phyloP scores from a whole-genome alignment of 1,139 yeast genomes.

The Diutina rugosa region DNA sequence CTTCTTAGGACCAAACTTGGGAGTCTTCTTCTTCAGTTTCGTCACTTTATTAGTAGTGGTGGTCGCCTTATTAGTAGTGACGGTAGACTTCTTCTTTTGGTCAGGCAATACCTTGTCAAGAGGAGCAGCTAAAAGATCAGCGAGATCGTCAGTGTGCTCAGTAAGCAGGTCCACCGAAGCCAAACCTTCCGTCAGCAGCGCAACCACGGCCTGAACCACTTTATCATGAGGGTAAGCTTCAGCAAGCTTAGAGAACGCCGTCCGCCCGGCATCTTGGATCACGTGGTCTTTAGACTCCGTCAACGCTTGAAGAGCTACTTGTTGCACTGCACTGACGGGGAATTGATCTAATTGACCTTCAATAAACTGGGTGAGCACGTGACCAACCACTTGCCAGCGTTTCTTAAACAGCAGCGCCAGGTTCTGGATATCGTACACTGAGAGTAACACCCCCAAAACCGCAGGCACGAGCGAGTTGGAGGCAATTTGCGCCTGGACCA shows the following conservation, averaged over 20 bases:
- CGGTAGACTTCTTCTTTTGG: not conserved
- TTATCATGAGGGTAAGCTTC: slow-evolving; percentile 16
- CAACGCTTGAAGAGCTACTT: slow-evolving; percentile 12
- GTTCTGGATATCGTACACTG: slow-evolving; percentile 30
- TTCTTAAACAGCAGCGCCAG: slow-evolving; percentile 13
- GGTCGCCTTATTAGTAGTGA: slow-evolving; percentile 2
- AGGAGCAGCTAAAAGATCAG: slow-evolving; percentile 17
- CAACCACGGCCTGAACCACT: slow-evolving; percentile 19
- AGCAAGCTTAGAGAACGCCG: slow-evolving; percentile 20
- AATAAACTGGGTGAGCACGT: slow-evolving; percentile 3
- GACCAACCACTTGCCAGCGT: slow-evolving; percentile 2
- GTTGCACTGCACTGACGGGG: slow-evolving; percentile 9
- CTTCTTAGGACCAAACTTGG: slow-evolving; percentile 27
- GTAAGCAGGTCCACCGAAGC: slow-evolving; percentile 24
- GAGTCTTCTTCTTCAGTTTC: slow-evolving; percentile 13
- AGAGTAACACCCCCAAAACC: slow-evolving; percentile 30
- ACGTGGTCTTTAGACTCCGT: slow-evolving; percentile 10
- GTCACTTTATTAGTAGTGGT: slow-evolving; percentile 8
- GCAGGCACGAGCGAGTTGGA: slow-evolving; percentile 18
- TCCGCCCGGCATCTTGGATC: slow-evolving; percentile 14
- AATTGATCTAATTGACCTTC: slow-evolving; percentile 1
- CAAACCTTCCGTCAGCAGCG: slow-evolving; percentile 13
- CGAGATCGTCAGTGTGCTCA: slow-evolving; percentile 9
- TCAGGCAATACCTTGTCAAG: slow-evolving; percentile 7
- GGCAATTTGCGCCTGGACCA: slow-evolving; percentile 9